Base-by-base conservation (phyloP, 2,329 filamentous ascomycete genomes). In the Fusarium sp. region DNA sequence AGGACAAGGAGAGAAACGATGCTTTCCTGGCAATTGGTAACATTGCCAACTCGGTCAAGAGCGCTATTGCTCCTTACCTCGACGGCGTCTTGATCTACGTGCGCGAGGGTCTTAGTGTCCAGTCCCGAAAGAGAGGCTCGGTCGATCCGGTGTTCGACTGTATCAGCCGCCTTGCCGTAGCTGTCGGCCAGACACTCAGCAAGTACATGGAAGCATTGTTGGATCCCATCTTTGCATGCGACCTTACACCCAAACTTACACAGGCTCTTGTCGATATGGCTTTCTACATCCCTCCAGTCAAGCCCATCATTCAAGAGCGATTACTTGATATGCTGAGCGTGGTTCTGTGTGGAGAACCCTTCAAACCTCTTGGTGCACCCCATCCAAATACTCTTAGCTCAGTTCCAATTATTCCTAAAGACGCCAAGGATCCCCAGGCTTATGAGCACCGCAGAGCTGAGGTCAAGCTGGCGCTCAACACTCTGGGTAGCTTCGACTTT, bases 211-310 rank as follows among this genome's bases (percentile, higher is more conserved):
- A 97, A 77, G 92, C 94, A 13, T 83, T 99, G 30, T 86, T 99
- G 11, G 95, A 97, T 72, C 94, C 97, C 12, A 97, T 99, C 62
- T 99, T 99, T 79, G 94, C 93, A 16, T 99, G 96, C 77, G 96
- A 97, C 49, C 85, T 99, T 53, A 97, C 94, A 37, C 92, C 95
- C 58, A 96, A 97, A 71, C 86, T 99, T 26, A 97, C 95, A 0
- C 94, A 98, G 77, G 97, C 97, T 4, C 84, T 99, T 55, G 94
- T 98, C 23, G 97, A 99, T 76, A 97, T 99, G 92, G 96, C 96
- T 30, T 97, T 98, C 77, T 98, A 99, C 77, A 97, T 99, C 46
- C 96, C 95, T 1, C 94, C 97, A 0, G 93, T 97, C 59, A 96
- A 97, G 77, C 87, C 92, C 3, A 94, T 89, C 8, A 98, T 99